These are phyloP conservation scores for Kurtzmaniella cleridarum DNA, from an alignment of 805 yeast species.

Conservation along the genomic window DNA sequence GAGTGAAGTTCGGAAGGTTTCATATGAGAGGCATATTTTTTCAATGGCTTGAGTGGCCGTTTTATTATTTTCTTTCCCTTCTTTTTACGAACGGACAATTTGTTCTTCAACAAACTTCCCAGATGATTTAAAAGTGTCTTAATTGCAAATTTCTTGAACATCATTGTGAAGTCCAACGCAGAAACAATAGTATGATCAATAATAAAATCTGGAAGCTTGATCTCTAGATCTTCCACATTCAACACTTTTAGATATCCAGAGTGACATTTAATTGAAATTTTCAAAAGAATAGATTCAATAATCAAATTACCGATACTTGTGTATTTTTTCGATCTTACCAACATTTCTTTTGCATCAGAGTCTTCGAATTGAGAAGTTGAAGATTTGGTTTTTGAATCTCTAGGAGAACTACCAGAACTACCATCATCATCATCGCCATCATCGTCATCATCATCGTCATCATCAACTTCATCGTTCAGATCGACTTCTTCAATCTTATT, in stretches of 20 bases:
- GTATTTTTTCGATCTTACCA: constrained; percentile 66
- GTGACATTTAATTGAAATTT: constrained; percentile 30
- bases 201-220: constrained; percentile 28
- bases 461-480: constrained; percentile 1
- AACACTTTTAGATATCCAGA: constrained; percentile 30
- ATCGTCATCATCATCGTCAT: constrained; percentile 8
- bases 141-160: constrained; percentile 25
- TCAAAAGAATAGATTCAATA: constrained; percentile 20
- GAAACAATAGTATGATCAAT: constrained; percentile 29
- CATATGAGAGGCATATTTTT: constrained; percentile 18
- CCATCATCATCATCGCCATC: constrained; percentile 6
- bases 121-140: constrained; percentile 29
- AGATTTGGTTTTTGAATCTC: neutral
- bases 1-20: constrained; percentile 15
- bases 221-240: constrained; percentile 32
- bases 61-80: constrained; percentile 9
- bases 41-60: constrained; percentile 18
- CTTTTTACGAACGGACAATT: constrained; percentile 15
- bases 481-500: constrained; percentile 1
- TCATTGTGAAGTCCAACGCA: constrained; percentile 28
- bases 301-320: constrained; percentile 60
- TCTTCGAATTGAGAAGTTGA: constrained; percentile 14
- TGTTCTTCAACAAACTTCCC: constrained; percentile 32
- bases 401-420: neutral
- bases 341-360: constrained; percentile 51